phyloP scores from a whole-genome alignment of 179 eudicot species.

The Drosera spatulata region DNA sequence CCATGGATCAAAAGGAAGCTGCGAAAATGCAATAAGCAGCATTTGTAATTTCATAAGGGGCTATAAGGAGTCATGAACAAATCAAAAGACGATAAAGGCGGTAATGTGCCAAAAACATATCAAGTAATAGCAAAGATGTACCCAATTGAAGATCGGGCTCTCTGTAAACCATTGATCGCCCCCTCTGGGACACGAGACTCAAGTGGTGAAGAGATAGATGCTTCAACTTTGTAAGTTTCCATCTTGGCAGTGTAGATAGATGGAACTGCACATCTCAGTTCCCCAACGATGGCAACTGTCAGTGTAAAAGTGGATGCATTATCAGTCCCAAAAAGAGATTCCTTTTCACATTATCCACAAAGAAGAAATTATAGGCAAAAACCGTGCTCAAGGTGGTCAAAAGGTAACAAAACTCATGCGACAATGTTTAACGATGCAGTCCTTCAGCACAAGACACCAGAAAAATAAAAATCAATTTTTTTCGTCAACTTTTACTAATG shows the following conservation, averaged over 20 bases:
- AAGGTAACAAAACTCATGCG: no score
- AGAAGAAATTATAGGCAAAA: slow-evolving; percentile 6
- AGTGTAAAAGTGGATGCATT: slow-evolving; percentile 53
- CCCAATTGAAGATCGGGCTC: slow-evolving; percentile 68
- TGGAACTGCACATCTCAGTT: slow-evolving; percentile 35
- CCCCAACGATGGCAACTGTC: slow-evolving; percentile 31
- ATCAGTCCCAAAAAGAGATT: slow-evolving; percentile 35
- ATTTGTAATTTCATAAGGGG: neutral
- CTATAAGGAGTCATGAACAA: neutral
- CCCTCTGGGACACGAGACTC: slow-evolving; percentile 29
- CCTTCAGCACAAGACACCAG: no score
- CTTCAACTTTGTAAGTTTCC: slow-evolving; percentile 52
- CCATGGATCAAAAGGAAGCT: neutral
- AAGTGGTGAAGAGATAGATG: slow-evolving; percentile 2
- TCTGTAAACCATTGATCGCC: slow-evolving; percentile 27
- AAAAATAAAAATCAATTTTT: no score
- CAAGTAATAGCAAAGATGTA: slow-evolving; percentile 9
- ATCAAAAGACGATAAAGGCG: neutral
- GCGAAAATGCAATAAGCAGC: neutral
- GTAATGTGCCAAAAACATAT: neutral
- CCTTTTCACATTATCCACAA: slow-evolving; percentile 16
- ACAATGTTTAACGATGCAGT: no score
- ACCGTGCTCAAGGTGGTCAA: no score
- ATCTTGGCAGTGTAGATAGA: slow-evolving; percentile 28
- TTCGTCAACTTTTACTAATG: no score